phyloP scores from a whole-genome alignment of 257 asterid genomes.

The Mitragyna speciosa region DNA sequence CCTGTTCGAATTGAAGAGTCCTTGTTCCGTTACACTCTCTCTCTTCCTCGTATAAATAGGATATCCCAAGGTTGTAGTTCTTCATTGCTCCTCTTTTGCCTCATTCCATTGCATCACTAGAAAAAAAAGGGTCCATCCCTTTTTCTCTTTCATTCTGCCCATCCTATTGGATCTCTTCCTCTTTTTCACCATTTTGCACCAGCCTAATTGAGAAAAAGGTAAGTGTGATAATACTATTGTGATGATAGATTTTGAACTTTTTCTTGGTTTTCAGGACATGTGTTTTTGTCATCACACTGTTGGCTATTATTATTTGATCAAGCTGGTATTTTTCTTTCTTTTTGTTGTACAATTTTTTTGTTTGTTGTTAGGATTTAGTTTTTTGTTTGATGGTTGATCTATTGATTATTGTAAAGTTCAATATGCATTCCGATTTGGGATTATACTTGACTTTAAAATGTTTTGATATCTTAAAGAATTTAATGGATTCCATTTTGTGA shows the following conservation, averaged over 20 bases:
- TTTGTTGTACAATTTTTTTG: background rate
- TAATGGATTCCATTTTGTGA: background rate
- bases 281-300: background rate
- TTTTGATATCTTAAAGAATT: background rate
- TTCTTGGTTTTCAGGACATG: background rate
- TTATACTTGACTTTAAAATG: background rate
- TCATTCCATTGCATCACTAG: background rate
- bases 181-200: background rate
- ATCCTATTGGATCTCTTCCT: background rate
- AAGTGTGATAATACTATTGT: background rate
- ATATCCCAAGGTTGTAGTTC: background rate
- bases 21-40: background rate
- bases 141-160: background rate
- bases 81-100: background rate
- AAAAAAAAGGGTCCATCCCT: background rate
- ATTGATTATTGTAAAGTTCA: background rate
- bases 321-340: background rate
- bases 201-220: background rate
- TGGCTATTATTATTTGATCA: background rate
- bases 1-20: too few species aligned
- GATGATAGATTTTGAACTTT: background rate
- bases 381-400: background rate
- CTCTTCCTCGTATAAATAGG: slow-evolving; percentile 1
- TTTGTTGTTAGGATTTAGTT: background rate
- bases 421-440: background rate